Conservation (phyloP, 495 filamentous ascomycete species). For the Gamarada debralockiae region DNA sequence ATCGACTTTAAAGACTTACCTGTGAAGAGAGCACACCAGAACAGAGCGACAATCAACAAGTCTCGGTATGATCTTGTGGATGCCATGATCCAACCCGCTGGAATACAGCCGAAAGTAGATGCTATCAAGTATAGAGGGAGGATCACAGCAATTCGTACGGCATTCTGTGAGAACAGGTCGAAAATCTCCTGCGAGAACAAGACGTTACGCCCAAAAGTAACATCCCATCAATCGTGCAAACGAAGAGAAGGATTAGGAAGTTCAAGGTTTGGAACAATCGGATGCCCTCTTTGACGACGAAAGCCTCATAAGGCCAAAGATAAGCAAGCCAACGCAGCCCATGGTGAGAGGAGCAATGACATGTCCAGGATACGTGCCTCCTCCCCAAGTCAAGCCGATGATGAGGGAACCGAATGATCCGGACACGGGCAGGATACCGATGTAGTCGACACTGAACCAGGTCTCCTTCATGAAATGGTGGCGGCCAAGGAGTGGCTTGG, state of each 20-base stretch:
- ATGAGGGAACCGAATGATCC: constrained; percentile 14
- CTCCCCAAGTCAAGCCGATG: constrained; percentile 49
- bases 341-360: constrained; percentile 57
- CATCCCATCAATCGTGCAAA: constrained; percentile 18
- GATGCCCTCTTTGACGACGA: constrained; percentile 19
- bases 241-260: constrained; percentile 18
- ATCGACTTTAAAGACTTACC: no score
- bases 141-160: constrained; percentile 17
- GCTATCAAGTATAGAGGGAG: constrained; percentile 13
- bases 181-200: constrained; percentile 17
- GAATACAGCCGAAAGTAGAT: no score
- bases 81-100: no score
- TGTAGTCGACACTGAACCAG: constrained; percentile 5
- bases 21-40: no score
- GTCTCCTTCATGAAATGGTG: constrained; percentile 6
- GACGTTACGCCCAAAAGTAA: constrained; percentile 18
- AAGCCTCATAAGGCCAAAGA: constrained; percentile 49
- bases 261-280: constrained; percentile 14
- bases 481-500: constrained; percentile 12
- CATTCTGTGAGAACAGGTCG: constrained; percentile 15
- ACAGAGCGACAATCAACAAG: no score
- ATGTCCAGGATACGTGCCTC: constrained; percentile 53
- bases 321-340: constrained; percentile 39
- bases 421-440: constrained; percentile 12
- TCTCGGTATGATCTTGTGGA: no score